Conservation (phyloP, 1,284 basidiomycete species). For the Hemileia vastatrix region DNA sequence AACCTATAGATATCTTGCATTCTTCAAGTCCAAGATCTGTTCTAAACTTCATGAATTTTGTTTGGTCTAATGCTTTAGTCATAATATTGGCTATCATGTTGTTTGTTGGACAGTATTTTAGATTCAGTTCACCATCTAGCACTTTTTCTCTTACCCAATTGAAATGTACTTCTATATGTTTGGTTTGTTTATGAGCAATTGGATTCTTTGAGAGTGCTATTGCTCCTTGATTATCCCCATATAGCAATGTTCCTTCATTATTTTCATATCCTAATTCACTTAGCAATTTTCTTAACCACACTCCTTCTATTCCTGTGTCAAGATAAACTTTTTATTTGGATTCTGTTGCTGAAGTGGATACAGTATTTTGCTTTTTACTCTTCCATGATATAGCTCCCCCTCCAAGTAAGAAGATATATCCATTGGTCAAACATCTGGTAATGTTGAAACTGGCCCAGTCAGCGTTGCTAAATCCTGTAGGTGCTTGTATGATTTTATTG, state of each 20-base stretch:
- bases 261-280: too few species aligned
- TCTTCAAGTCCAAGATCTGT: too few species aligned
- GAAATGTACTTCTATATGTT: not conserved
- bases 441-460: not conserved
- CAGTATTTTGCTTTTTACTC: not conserved
- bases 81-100: too few species aligned
- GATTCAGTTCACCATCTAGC: too few species aligned
- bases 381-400: not conserved
- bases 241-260: too few species aligned
- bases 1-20: too few species aligned
- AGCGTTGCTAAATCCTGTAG: not conserved
- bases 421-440: not conserved
- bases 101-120: too few species aligned
- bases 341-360: not conserved
- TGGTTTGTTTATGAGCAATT: not conserved
- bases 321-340: not conserved
- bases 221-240: too few species aligned
- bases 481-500: not conserved
- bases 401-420: not conserved
- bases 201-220: too few species aligned
- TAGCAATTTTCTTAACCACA: not conserved
- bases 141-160: slow-evolving; percentile 2
- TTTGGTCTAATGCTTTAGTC: too few species aligned
- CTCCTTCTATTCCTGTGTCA: not conserved
- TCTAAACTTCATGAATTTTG: too few species aligned